These are phyloP conservation scores for Pseudocercospora fijiensis DNA, from an alignment of 2,329 filamentous ascomycete genomes.

Conservation along the genomic window DNA sequence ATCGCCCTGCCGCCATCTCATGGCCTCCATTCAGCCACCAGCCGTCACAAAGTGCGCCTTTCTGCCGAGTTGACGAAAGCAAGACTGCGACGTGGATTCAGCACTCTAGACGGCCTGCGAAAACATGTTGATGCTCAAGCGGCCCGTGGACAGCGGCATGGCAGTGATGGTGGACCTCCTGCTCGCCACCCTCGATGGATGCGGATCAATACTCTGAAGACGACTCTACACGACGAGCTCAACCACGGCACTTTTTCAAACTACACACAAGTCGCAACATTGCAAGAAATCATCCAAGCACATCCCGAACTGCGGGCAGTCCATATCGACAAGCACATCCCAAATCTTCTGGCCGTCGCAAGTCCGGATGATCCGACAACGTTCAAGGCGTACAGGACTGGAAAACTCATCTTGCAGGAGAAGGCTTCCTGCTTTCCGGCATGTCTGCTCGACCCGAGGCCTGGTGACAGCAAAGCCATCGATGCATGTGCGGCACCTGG, in stretches of 20 bases:
- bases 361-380: slow-evolving; percentile 68
- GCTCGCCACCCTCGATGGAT: slow-evolving; percentile 81
- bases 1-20: slow-evolving; percentile 79
- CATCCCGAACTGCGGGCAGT: slow-evolving; percentile 51
- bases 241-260: slow-evolving; percentile 64
- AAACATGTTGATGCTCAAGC: slow-evolving; percentile 54
- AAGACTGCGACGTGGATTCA: slow-evolving; percentile 68
- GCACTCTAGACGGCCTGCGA: slow-evolving; percentile 66
- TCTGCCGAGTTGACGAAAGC: slow-evolving; percentile 79
- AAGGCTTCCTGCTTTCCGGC: slow-evolving; percentile 97
- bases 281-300: slow-evolving; percentile 54
- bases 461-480: slow-evolving; percentile 56
- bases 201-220: slow-evolving; percentile 76
- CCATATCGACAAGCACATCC: slow-evolving; percentile 76
- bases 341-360: slow-evolving; percentile 77
- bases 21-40: slow-evolving; percentile 71
- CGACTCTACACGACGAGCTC: slow-evolving; percentile 69
- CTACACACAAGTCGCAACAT: slow-evolving; percentile 57
- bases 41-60: slow-evolving; percentile 78
- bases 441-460: slow-evolving; percentile 71
- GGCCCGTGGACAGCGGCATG: slow-evolving; percentile 27
- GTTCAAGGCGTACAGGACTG: slow-evolving; percentile 69
- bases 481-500: slow-evolving; percentile 93
- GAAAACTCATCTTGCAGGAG: slow-evolving; percentile 86
- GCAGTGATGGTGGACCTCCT: slow-evolving; percentile 36